These are phyloP conservation scores for Paxillus rubicundulus DNA, from an alignment of 768 basidiomycete species.

Conservation along the genomic window DNA sequence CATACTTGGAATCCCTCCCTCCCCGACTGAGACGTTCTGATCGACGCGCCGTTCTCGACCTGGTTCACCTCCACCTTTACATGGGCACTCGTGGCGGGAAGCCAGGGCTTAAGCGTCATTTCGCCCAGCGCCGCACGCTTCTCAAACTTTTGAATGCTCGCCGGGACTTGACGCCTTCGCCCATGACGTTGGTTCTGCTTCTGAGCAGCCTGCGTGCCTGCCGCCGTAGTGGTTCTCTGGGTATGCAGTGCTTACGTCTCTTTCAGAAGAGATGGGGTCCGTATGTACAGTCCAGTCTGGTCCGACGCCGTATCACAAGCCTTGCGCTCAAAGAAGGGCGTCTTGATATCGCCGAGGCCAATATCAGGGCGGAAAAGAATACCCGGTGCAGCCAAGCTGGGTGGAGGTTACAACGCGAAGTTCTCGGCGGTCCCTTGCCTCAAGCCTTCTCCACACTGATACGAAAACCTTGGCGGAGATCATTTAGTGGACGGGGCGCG, in stretches of 20 bases:
- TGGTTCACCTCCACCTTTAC: conserved; percentile 48
- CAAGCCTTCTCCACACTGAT: conserved; percentile 8
- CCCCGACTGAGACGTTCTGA: conserved; percentile 34
- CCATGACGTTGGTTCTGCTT: conserved; percentile 58
- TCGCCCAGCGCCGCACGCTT: conserved; percentile 43
- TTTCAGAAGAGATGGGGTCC: conserved; percentile 59
- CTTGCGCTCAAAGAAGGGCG: conserved; percentile 68
- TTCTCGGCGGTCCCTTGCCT: conserved; percentile 2
- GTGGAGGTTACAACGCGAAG: conserved; percentile 11
- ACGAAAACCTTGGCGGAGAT: conserved; percentile 21
- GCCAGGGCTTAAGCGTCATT: conserved; percentile 43
- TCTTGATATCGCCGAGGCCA: conserved; percentile 42
- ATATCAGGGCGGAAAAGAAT: conserved; percentile 19
- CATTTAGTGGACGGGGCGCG: conserved; percentile 25
- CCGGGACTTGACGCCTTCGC: conserved; percentile 50
- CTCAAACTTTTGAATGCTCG: conserved; percentile 45
- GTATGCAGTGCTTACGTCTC: conserved; percentile 39
- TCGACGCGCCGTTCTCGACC: conserved; percentile 41
- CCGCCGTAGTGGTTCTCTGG: conserved; percentile 54
- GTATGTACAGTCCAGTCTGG: conserved; percentile 51
- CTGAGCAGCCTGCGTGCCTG: conserved; percentile 49
- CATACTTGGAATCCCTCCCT: conserved; percentile 53
- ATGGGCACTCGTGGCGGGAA: conserved; percentile 33
- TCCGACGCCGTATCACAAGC: conserved; percentile 55
- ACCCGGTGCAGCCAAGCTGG: conserved; percentile 6